Evolutionary conservation across 1,284 basidiomycete species (phyloP), one percentile per base, ranked within the genome.

Genomic region (Puccinia horiana): DNA sequence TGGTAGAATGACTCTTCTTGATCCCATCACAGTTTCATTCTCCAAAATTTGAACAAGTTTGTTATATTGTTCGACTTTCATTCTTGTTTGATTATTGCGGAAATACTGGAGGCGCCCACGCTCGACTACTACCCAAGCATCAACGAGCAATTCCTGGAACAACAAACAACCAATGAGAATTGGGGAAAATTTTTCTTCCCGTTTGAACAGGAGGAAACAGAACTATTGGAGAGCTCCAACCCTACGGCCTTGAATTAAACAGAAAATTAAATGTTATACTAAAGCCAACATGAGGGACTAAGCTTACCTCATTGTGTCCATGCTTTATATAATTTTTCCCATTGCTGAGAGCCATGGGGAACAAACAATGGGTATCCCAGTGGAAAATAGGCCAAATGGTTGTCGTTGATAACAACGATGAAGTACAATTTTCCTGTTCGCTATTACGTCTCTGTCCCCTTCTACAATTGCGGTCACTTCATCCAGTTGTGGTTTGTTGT

Each of bases 1-100:
- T 0, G 87, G 88, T 0, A 88, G 83, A 56, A 87, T 86, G 12
- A 88, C 84, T 4, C n/a, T 63, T 0, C 81, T 75, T 16, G 83
- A 82, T n/a, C 84, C 82, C 5, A 35, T 18, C 2, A 8, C 20
- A 16, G 11, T 29, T 8, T 56, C 35, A 37, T 35, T 29, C 4
- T 58, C 74, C 3, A 76, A 40, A 40, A 37, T 6, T 40, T 76
- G 29, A 3, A n/a, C 23, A 2, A 58, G 18, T 2, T 37, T 37
- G 37, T 76, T n/a, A 29, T 76, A 76, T 23, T 56, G 3, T 4
- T n/a, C n/a, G 29, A 20, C 74, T 23, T 76, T 76, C 35, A 58
- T 32, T 32, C 32, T 54, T 20, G 29, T 40, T n/a, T 76, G 74
- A 20, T 54, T 56, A 8, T 54, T 18, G 18, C 32, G 29, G 23